Evolutionary conservation across 2,329 filamentous ascomycete species (phyloP).

Genomic region (Alternaria gansuensis): DNA sequence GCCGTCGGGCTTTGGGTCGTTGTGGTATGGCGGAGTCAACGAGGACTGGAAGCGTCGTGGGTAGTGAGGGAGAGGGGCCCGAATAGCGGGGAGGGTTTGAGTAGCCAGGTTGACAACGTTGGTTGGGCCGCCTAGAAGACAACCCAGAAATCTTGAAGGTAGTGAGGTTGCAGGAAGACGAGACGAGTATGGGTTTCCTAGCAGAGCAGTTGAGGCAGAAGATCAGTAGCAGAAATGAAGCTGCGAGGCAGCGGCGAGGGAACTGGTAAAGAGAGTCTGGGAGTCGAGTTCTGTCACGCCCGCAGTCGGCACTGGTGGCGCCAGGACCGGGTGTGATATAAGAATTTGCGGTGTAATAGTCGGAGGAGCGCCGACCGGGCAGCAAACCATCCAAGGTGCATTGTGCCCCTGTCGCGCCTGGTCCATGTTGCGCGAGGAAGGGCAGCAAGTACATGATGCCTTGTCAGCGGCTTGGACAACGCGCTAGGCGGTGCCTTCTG

Average conservation of each 20-base stretch:
- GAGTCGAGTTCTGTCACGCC: slow-evolving; percentile 29
- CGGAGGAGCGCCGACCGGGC: slow-evolving; percentile 37
- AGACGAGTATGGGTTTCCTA: slow-evolving; percentile 19
- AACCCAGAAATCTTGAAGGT: slow-evolving; percentile 32
- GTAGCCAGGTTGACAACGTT: slow-evolving; percentile 50
- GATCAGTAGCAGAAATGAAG: slow-evolving; percentile 24
- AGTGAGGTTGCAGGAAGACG: slow-evolving; percentile 6
- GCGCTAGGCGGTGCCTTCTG: slow-evolving; percentile 28
- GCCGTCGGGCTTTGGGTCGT: slow-evolving; percentile 45
- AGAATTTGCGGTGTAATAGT: slow-evolving; percentile 46
- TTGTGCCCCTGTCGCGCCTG: slow-evolving; percentile 32
- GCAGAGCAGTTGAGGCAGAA: slow-evolving; percentile 24
- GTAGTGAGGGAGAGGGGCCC: slow-evolving; percentile 47
- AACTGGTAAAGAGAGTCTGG: slow-evolving; percentile 22
- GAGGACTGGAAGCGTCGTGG: slow-evolving; percentile 39
- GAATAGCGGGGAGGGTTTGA: slow-evolving; percentile 50
- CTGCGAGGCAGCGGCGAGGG: slow-evolving; percentile 17
- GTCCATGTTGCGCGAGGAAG: slow-evolving; percentile 41
- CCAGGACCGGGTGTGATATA: slow-evolving; percentile 45
- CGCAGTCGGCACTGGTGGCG: slow-evolving; percentile 35
- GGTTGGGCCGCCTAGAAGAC: slow-evolving; percentile 37
- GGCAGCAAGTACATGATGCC: slow-evolving; percentile 36
- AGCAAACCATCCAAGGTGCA: slow-evolving; percentile 43
- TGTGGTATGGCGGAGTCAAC: slow-evolving; percentile 45
- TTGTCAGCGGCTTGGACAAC: slow-evolving; percentile 38